A percentile compares a stretch with the other conserved stretches of the same genome.
phyloP scores from a whole-genome alignment of 169 alveolate genomes.

The Eimeria falciformis region DNA sequence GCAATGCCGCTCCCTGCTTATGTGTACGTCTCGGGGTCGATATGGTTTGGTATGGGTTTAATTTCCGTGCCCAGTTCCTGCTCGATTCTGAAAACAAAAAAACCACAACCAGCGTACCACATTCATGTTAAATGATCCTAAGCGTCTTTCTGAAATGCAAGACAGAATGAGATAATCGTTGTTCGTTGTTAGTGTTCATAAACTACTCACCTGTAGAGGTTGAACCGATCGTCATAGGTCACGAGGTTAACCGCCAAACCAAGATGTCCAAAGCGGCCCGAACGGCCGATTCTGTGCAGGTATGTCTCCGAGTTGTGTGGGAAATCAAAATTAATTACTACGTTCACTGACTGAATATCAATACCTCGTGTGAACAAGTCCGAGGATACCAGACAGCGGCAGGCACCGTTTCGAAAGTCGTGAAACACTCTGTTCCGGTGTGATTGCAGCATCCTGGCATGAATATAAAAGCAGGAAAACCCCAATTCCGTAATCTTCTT shows the following conservation, averaged over 20 bases:
- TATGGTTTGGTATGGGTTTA: slow-evolving; percentile 96
- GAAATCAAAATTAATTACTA: slow-evolving; percentile 99
- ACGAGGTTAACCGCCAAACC: slow-evolving; percentile 98
- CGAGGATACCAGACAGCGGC: slow-evolving; percentile 94
- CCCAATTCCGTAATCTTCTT: slow-evolving; percentile 99
- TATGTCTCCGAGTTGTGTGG: slow-evolving; percentile 97
- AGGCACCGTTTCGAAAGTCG: slow-evolving; percentile 98
- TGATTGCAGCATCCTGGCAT: slow-evolving; percentile 97
- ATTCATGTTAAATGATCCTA: not conserved
- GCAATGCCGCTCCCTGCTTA: slow-evolving; percentile 43
- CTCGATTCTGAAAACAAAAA: slow-evolving; percentile 91
- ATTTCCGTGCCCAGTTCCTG: slow-evolving; percentile 98
- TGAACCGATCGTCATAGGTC: slow-evolving; percentile 96
- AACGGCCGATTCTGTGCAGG: slow-evolving; percentile 98
- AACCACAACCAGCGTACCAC: slow-evolving; percentile 56
- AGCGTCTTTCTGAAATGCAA: not conserved
- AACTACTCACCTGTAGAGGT: slow-evolving; percentile 81
- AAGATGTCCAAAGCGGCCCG: slow-evolving; percentile 99
- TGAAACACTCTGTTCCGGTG: slow-evolving; percentile 98
- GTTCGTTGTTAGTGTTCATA: not conserved
- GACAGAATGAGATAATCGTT: not conserved
- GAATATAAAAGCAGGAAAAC: slow-evolving; percentile 98
- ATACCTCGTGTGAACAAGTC: slow-evolving; percentile 99
- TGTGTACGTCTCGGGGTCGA: slow-evolving; percentile 94
- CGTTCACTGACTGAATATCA: slow-evolving; percentile 98